phyloP scores from a whole-genome alignment of 768 basidiomycete genomes.

The Tricholoma saponaceum region DNA sequence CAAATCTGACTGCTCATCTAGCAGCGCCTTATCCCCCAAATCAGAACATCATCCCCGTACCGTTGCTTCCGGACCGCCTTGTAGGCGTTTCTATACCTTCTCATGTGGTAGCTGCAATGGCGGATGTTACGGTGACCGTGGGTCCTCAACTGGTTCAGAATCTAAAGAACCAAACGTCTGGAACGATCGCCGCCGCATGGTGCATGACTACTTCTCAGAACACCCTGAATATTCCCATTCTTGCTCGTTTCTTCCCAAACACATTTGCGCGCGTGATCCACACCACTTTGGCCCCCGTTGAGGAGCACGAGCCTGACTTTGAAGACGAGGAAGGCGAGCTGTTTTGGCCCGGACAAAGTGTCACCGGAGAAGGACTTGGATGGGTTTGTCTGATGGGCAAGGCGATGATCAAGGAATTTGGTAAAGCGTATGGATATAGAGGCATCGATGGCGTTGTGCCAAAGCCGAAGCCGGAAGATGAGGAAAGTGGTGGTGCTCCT shows the following conservation, averaged over 20 bases:
- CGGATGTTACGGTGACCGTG: conserved; percentile 39
- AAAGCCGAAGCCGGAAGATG: conserved; percentile 47
- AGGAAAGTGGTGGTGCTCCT: conserved; percentile 9
- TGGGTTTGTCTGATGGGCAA: conserved; percentile 89
- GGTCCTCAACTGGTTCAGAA: conserved; percentile 36
- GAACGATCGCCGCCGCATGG: conserved; percentile 36
- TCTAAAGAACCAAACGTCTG: conserved; percentile 38
- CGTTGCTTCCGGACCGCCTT: conserved; percentile 35
- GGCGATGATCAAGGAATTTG: conserved; percentile 82
- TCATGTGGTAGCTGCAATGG: conserved; percentile 40
- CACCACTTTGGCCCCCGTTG: conserved; percentile 54
- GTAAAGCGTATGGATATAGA: conserved; percentile 68
- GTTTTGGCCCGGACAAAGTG: conserved; percentile 76
- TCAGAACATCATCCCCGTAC: conserved; percentile 31
- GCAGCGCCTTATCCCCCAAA: conserved; percentile 26
- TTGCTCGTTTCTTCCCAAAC: conserved; percentile 69
- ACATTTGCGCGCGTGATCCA: conserved; percentile 74
- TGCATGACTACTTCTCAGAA: conserved; percentile 49
- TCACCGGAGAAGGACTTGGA: conserved; percentile 73
- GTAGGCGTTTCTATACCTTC: conserved; percentile 36
- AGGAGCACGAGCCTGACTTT: conserved; percentile 78
- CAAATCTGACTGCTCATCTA: conserved; percentile 27
- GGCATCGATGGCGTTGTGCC: conserved; percentile 72
- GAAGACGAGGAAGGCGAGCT: conserved; percentile 85
- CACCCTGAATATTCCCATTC: conserved; percentile 58